These are phyloP conservation scores for Neoboletus brunneissimus DNA, from an alignment of 768 basidiomycete genomes.

Conservation along the genomic window DNA sequence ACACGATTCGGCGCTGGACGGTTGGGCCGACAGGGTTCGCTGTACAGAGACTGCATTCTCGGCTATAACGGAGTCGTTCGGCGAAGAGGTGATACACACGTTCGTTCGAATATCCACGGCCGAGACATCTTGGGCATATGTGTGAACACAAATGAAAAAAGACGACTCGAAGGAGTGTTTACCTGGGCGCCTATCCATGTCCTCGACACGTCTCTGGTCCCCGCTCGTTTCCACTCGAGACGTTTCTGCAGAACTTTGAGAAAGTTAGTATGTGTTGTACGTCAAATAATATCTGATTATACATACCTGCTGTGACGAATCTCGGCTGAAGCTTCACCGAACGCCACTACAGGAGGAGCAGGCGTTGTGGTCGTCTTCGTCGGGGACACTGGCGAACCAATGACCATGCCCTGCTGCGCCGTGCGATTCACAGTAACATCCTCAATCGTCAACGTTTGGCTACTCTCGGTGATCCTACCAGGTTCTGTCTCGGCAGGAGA, in stretches of 20 bases:
- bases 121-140: neutral
- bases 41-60: neutral
- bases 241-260: neutral
- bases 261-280: no score
- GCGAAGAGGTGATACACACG: neutral
- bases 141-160: neutral
- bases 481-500: neutral
- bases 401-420: neutral
- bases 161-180: neutral
- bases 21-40: neutral
- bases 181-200: neutral
- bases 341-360: neutral
- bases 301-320: neutral
- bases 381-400: neutral
- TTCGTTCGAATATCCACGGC: neutral
- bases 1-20: neutral
- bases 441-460: neutral
- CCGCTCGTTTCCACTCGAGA: neutral
- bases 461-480: neutral
- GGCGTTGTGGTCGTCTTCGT: neutral
- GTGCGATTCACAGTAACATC: neutral
- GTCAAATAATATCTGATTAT: neutral
- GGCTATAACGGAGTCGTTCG: neutral
- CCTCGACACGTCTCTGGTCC: neutral
- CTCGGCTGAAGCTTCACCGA: neutral